Evolutionary conservation across 148 eudicot species (phyloP), one percentile per base, ranked within the genome.

Genomic region (Rhododendron ovatum): DNA sequence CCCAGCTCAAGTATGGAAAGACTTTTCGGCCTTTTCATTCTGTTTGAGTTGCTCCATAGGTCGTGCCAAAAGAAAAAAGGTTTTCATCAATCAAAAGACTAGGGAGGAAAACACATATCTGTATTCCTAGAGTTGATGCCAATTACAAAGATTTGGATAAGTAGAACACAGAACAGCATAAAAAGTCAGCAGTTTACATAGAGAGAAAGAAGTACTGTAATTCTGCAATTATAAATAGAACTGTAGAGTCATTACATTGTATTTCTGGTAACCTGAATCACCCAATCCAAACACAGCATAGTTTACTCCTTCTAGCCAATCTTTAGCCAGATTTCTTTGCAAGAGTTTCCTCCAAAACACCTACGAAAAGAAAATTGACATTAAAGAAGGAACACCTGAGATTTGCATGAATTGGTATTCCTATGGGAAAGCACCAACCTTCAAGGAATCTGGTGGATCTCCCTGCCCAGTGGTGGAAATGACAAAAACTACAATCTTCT

Each of bases 221-320:
- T 90, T 89, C 89, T 85, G 83, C 90, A 89, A 85, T 9, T 78
- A 85, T 39, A 90, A 87, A 90, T 82, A 89, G 82, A 88, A 86
- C 88, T 86, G 83, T 86, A 88, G 84, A 89, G 84, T 87, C 33
- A 90, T 93, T 93, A 98, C 99, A 92, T 98, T 98, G 88, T 94
- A 98, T 89, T 98, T 94, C 90, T 94, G 98, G 93, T 98, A 95
- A 88, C 98, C 93, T 3, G 98, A 98, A 89, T 98, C 98, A 69
- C 99, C 99, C 91, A 98, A 89, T 93, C 99, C 98, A 91, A 98
- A 98, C 48, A 98, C 97, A 3, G 98, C 97, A 88, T 95, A 96
- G 81, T 90, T 69, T 80, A 96, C 95, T 82, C 92, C 94, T 83
- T 86, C 88, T 67, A 98, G 92, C 99, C 98, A 98, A 28, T 89